Evolutionary conservation across 306 rosid species (phyloP).

Genomic region (Arachis stenosperma): DNA sequence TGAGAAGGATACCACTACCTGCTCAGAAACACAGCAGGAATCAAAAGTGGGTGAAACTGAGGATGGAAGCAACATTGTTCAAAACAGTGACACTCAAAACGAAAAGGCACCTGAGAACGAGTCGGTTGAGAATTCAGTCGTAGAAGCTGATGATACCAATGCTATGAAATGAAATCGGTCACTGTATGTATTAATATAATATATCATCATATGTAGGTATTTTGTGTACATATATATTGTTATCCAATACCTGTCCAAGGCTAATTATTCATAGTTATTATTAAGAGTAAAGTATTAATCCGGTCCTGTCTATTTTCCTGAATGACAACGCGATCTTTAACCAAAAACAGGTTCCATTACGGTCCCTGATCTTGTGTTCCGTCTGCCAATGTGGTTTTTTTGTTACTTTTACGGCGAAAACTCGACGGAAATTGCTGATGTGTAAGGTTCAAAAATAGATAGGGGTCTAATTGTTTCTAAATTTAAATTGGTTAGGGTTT

Average conservation of each 20-base stretch:
- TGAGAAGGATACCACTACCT: constrained; percentile 19
- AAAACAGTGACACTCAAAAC: constrained; percentile 9
- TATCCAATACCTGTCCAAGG: constrained; percentile 16
- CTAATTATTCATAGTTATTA: neutral
- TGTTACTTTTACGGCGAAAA: too few relatives aligned
- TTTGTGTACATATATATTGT: constrained; percentile 41
- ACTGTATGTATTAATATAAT: constrained; percentile 33
- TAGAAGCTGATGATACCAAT: constrained; percentile 31
- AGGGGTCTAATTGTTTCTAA: too few relatives aligned
- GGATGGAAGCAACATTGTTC: constrained; percentile 15
- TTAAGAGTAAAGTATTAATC: too few relatives aligned
- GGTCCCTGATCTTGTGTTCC: too few relatives aligned
- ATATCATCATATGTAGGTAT: constrained; percentile 21
- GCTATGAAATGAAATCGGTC: constrained; percentile 32
- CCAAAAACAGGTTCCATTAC: too few relatives aligned
- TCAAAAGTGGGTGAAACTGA: constrained; percentile 17
- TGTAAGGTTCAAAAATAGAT: too few relatives aligned
- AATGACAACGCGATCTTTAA: too few relatives aligned
- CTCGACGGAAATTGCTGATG: too few relatives aligned
- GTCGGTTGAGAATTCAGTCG: constrained; percentile 19
- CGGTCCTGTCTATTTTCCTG: too few relatives aligned
- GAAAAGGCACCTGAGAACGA: constrained; percentile 13
- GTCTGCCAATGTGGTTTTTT: too few relatives aligned
- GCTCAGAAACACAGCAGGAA: constrained; percentile 20
- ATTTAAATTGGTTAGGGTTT: too few relatives aligned